Evolutionary conservation across 1,284 basidiomycete genomes (phyloP).

Genomic region (Pulveroboletus ridleyi): DNA sequence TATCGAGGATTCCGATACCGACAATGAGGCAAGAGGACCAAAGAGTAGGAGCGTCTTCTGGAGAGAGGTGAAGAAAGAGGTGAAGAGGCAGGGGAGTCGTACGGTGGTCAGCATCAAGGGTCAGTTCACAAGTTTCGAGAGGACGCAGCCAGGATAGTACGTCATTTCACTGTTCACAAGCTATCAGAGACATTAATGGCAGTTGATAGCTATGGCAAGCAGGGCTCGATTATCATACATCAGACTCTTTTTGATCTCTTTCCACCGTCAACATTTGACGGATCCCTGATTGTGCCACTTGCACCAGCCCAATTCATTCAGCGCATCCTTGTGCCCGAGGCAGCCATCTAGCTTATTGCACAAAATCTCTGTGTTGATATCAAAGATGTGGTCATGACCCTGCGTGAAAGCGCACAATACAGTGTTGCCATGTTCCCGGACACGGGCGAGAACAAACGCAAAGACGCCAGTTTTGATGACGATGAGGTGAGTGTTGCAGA

Average conservation of each 20-base stretch:
- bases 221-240: conserved; percentile 77
- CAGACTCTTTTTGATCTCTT: conserved; percentile 80
- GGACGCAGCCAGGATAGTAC: conserved; percentile 84
- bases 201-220: conserved; percentile 73
- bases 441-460: conserved; percentile 51
- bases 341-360: conserved; percentile 73
- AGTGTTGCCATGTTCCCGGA: conserved; percentile 83
- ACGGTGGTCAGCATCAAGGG: conserved; percentile 70
- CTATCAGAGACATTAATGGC: conserved; percentile 7
- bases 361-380: conserved; percentile 60
- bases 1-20: conserved; percentile 25
- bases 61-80: conserved; percentile 64
- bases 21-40: conserved; percentile 39
- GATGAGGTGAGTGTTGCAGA: conserved; percentile 55
- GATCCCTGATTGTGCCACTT: conserved; percentile 60
- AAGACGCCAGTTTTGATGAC: conserved; percentile 39
- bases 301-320: conserved; percentile 75
- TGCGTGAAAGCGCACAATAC: conserved; percentile 77
- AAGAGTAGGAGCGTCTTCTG: conserved; percentile 67
- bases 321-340: conserved; percentile 77
- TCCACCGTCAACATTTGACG: conserved; percentile 62
- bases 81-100: conserved; percentile 66
- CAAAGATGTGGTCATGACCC: conserved; percentile 58
- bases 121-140: conserved; percentile 79
- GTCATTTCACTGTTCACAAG: conserved; percentile 37